These are phyloP conservation scores for Sodiomyces alkalinus DNA, from an alignment of 2,329 filamentous ascomycete genomes.

Conservation along the genomic window DNA sequence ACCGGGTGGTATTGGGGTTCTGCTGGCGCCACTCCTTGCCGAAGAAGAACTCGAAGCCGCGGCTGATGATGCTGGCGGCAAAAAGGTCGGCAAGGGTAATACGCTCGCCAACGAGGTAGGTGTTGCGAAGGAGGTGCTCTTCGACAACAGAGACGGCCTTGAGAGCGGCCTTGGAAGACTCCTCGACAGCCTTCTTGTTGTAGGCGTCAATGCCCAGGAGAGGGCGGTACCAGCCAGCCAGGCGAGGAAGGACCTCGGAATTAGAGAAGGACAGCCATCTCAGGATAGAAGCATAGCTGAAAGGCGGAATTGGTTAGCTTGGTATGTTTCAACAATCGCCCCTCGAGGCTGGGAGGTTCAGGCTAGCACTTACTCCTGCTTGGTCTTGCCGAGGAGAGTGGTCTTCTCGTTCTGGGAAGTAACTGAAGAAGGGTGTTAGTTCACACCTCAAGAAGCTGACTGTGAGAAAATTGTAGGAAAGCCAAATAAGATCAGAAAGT, in stretches of 20 bases:
- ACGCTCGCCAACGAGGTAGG: conserved; percentile 94
- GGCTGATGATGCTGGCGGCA: conserved; percentile 59
- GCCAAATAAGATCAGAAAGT: conserved; percentile 58
- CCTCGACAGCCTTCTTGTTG: conserved; percentile 96
- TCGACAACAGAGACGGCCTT: conserved; percentile 63
- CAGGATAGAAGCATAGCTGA: conserved; percentile 82
- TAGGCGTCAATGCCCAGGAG: conserved; percentile 70
- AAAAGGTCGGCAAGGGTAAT: conserved; percentile 94
- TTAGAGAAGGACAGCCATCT: conserved; percentile 98
- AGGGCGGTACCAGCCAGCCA: conserved; percentile 75
- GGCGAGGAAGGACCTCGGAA: conserved; percentile 58
- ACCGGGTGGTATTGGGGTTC: conserved; percentile 78
- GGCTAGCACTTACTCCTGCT: conserved; percentile 67
- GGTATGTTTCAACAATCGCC: no score
- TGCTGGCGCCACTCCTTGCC: conserved; percentile 75
- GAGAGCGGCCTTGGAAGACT: conserved; percentile 51
- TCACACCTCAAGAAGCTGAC: conserved; percentile 11
- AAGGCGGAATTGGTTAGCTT: conserved; percentile 10
- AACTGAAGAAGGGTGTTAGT: conserved; percentile 39
- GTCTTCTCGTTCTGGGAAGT: conserved; percentile 99
- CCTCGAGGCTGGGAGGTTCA: background rate
- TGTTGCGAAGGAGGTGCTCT: conserved; percentile 80
- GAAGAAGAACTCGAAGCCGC: conserved; percentile 88
- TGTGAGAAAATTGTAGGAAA: conserved; percentile 14
- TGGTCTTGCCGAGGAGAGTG: conserved; percentile 96